Percentiles rank a stretch among this genome's conserved stretches.
Evolutionary conservation across 176 grass and related monocot genomes (phyloP).

Genomic region (Avena eriantha): DNA sequence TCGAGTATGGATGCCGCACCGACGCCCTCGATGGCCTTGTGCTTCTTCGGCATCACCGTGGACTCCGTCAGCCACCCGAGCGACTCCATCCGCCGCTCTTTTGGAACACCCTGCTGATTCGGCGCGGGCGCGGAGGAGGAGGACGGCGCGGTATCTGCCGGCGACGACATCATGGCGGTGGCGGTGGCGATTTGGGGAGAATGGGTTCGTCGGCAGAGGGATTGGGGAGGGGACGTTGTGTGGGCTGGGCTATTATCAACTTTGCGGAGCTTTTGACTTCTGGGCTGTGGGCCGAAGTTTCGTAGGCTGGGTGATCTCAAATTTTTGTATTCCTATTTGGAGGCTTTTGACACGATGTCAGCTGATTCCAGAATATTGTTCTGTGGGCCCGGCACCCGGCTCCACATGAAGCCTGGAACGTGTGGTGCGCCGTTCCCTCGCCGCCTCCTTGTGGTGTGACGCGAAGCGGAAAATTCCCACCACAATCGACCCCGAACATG

Average conservation of each 20-base stretch:
- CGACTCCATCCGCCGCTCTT: constrained; percentile 72
- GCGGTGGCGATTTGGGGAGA: background rate
- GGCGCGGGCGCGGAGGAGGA: background rate
- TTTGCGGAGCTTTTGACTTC: background rate
- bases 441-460: constrained; percentile 51
- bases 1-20: constrained; percentile 90
- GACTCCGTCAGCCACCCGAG: constrained; percentile 99
- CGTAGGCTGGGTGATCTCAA: too few species aligned
- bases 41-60: constrained; percentile 94
- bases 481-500: background rate
- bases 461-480: background rate
- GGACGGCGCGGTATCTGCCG: constrained; percentile 28
- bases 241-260: constrained; percentile 27
- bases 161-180: constrained; percentile 48
- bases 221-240: background rate
- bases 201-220: background rate
- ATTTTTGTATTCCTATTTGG: too few species aligned
- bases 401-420: constrained; percentile 23
- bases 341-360: background rate
- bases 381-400: constrained; percentile 15
- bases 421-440: constrained; percentile 31
- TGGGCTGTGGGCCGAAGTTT: constrained; percentile 4
- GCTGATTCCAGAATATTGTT: constrained; percentile 19
- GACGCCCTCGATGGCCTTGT: constrained; percentile 95
- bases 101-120: constrained; percentile 18